A percentile compares a stretch with the other conserved stretches of the same genome.
phyloP scores from a whole-genome alignment of 192 early-diverging fungal species.

The Coemansia sp. region DNA sequence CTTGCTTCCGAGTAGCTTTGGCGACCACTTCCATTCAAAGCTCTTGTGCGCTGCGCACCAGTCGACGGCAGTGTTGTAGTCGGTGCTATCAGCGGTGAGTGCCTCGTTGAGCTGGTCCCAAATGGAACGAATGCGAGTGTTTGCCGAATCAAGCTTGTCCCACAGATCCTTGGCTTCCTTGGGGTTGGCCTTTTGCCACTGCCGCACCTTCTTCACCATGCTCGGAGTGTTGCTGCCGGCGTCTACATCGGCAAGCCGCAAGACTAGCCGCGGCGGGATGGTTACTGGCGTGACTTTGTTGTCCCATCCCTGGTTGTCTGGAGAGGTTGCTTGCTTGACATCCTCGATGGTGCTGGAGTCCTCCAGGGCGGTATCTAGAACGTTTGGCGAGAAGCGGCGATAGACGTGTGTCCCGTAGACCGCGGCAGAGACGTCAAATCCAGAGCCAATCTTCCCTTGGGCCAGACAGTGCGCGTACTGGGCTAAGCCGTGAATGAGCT shows the following conservation, averaged over 20 bases:
- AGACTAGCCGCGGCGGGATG: conserved; percentile 68
- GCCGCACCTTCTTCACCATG: conserved; percentile 81
- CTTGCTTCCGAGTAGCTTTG: neutral
- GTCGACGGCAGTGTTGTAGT: conserved; percentile 46
- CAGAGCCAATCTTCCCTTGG: conserved; percentile 97
- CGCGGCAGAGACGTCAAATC: conserved; percentile 94
- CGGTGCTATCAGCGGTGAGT: conserved; percentile 21
- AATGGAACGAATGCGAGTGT: conserved; percentile 48
- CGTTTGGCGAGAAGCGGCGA: conserved; percentile 71
- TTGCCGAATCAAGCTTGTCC: conserved; percentile 60
- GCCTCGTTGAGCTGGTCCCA: conserved; percentile 61
- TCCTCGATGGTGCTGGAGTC: conserved; percentile 10
- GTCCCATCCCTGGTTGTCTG: conserved; percentile 64
- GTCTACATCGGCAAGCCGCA: conserved; percentile 92
- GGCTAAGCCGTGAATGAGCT: conserved; percentile 79
- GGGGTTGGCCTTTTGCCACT: conserved; percentile 73
- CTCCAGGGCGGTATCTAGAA: conserved; percentile 60
- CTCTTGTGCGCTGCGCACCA: conserved; percentile 42
- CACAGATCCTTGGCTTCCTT: conserved; percentile 55
- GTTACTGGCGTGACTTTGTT: conserved; percentile 59
- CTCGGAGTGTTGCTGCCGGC: conserved; percentile 92
- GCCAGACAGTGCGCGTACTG: conserved; percentile 94
- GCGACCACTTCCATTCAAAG: conserved; percentile 16
- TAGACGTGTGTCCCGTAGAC: conserved; percentile 91
- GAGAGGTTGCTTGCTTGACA: conserved; percentile 22